These are phyloP conservation scores for Ustanciosporium gigantosporum DNA, from an alignment of 1,284 basidiomycete genomes.

Conservation along the genomic window DNA sequence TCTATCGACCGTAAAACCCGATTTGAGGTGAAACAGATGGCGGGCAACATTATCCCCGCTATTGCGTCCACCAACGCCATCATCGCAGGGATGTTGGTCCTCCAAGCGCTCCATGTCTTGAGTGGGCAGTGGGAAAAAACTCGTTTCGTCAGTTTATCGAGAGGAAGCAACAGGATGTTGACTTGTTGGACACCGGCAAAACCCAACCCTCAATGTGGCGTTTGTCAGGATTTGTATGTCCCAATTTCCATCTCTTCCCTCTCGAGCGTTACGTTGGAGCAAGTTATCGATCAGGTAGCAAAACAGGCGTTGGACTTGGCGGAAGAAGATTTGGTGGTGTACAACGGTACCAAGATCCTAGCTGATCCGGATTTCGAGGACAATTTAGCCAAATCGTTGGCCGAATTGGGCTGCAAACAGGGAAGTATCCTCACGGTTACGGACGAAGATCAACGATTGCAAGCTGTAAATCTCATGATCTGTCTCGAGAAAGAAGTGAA, in stretches of 20 bases:
- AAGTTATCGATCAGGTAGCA: constrained; percentile 68
- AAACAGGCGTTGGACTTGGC: constrained; percentile 65
- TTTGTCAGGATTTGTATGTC: constrained; percentile 84
- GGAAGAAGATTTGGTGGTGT: constrained; percentile 62
- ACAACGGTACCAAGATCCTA: constrained; percentile 79
- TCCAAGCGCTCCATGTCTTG: constrained; percentile 85
- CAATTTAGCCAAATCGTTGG: constrained; percentile 74
- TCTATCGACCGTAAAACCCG: constrained; percentile 83
- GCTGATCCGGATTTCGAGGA: constrained; percentile 89
- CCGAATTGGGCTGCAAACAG: constrained; percentile 68
- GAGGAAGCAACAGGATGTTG: constrained; percentile 26
- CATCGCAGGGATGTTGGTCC: constrained; percentile 87
- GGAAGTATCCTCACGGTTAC: constrained; percentile 84
- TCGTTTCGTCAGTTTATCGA: constrained; percentile 36
- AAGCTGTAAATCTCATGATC: constrained; percentile 45
- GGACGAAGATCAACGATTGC: constrained; percentile 71
- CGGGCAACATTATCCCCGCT: constrained; percentile 92
- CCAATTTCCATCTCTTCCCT: constrained; percentile 68
- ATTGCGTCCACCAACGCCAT: constrained; percentile 99
- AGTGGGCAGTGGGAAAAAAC: constrained; percentile 26
- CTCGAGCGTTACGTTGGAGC: constrained; percentile 73
- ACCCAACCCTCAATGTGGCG: constrained; percentile 67
- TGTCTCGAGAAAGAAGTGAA: no score
- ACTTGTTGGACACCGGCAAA: constrained; percentile 10
- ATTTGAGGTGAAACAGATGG: constrained; percentile 99